Base-by-base conservation (phyloP, 192 early-diverging fungal genomes). In the Gamsiella multidivaricata region DNA sequence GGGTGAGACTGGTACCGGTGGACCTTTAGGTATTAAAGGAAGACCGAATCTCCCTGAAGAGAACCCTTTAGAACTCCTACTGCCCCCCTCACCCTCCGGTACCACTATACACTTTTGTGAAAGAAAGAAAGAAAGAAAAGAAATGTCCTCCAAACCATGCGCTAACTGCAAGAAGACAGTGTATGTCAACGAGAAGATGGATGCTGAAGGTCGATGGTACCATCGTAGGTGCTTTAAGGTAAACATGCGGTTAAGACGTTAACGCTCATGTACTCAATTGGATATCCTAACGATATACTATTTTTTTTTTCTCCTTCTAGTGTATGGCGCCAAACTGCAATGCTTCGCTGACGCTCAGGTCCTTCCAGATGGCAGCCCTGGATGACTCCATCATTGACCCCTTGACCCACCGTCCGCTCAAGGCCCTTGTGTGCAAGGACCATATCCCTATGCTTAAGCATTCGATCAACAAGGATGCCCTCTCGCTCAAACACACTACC, bases 191-290 rank as follows among this genome's bases (percentile, higher is more conserved):
- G 74, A 78, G 37, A 78, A 69, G 54, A 64, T 78, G n/a, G 66
- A 62, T 14, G 74, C 57, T 6, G 74, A 69, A 22, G 65, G 74
- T 9, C 52, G 58, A 9, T 78, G 74, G 74, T 78, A 78, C 28
- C 74, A 78, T 33, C 65, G 66, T 1, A 54, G 58, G 4, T 78
- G 74, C 54, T 78, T 78, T 66, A 78, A 69, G 74, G 74, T 78
- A 66, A 15, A 29, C 2, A 18, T 49, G 9, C 11, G 3, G 46
- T 28, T 9, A 31, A 15, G 46, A 37, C n/a, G 45, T 12, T 3
- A 46, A 18, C 39, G 61, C 29, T 23, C n/a, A 17, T 10, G 34
- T 28, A 18, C 28, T 14, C 36, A 2, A n/a, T 55, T 49, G 33
- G 23, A 31, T 22, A 46, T 3, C 36, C 34, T 34, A 32, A n/a